Base-by-base conservation (phyloP, 345 rosid genomes). In the Rubroshorea leprosula region DNA sequence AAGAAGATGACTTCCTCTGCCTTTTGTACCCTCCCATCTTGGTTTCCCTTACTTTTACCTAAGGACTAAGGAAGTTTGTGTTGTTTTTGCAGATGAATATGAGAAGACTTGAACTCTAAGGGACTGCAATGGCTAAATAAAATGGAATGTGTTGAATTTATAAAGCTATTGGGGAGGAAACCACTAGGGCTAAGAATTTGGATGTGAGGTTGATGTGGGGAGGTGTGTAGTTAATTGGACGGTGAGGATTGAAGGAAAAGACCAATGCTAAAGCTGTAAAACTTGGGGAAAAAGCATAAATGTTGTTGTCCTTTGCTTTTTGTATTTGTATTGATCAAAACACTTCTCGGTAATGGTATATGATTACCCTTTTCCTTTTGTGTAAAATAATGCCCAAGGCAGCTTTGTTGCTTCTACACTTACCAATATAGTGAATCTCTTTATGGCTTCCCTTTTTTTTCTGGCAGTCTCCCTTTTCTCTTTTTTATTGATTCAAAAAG, bases 1-100 rank as follows among this genome's bases (percentile, higher is more conserved):
- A 71, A 54, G 71, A 73, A 0, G 78, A 74, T 5, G 73, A 57
- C 47, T 72, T 82, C 72, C 80, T 67, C 6, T 71, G 76, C 60
- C 68, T 76, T 44, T 57, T 64, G 73, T 69, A 72, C 25, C 66
- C 58, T 6, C 71, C 75, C 54, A 41, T 1, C 41, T 6, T 35
- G 9, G 41, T 57, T 0, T 16, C 9, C 20, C 56, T 39, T 13
- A 48, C 24, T 25, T 41, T 23, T 22, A 18, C 60, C 5, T 16
- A n/a, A n/a, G n/a, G n/a, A n/a, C n/a, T n/a, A n/a, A n/a, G n/a
- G 48, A 11, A 12, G 14, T 44, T 5, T 44, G 9, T 44, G 15
- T 13, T 44, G 48, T 44, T 44, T 16, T 13, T 44, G 49, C 49
- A 45, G 18, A 14, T 45, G 49, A 6, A 7, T 5, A 45, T 12